Percentiles rank a stretch among this genome's conserved stretches.
These are phyloP conservation scores for Ceratocystiopsis minuta DNA, from an alignment of 2,329 filamentous ascomycete species.

Conservation along the genomic window DNA sequence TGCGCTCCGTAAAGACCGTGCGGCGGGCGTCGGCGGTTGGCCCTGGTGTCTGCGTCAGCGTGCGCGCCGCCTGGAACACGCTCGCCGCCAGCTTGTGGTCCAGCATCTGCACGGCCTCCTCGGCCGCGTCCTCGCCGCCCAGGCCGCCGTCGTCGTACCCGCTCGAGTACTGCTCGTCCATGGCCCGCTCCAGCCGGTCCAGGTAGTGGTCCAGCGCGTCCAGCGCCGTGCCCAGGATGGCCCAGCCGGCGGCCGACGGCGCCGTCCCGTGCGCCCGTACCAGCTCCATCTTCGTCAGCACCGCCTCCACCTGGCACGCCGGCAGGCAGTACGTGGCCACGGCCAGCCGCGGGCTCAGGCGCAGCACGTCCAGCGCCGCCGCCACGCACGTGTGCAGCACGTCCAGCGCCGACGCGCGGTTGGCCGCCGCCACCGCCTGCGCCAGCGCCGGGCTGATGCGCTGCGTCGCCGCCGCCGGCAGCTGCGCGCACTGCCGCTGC, in stretches of 20 bases:
- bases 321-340: conserved; percentile 32
- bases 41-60: conserved; percentile 4
- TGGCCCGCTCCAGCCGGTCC: conserved; percentile 22
- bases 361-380: conserved; percentile 33
- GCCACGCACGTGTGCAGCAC: conserved; percentile 29
- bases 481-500: conserved; percentile 32
- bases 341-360: conserved; percentile 25
- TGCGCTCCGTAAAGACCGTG: conserved; percentile 23
- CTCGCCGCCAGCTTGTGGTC: conserved; percentile 28
- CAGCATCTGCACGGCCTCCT: conserved; percentile 31
- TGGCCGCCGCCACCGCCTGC: conserved; percentile 30
- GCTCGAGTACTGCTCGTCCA: conserved; percentile 22
- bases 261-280: conserved; percentile 20
- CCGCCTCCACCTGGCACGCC: conserved; percentile 29
- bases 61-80: conserved; percentile 26
- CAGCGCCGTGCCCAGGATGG: conserved; percentile 25
- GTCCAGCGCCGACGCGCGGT: conserved; percentile 35
- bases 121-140: conserved; percentile 10
- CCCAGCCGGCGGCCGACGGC: conserved; percentile 20
- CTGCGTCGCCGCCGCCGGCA: conserved; percentile 27
- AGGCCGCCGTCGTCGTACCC: conserved; percentile 13
- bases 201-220: conserved; percentile 31
- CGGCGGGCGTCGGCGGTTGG: not conserved
- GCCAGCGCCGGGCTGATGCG: conserved; percentile 26
- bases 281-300: conserved; percentile 30